phyloP scores from a whole-genome alignment of 441 rosid genomes.

The Theobroma grandiflorum region DNA sequence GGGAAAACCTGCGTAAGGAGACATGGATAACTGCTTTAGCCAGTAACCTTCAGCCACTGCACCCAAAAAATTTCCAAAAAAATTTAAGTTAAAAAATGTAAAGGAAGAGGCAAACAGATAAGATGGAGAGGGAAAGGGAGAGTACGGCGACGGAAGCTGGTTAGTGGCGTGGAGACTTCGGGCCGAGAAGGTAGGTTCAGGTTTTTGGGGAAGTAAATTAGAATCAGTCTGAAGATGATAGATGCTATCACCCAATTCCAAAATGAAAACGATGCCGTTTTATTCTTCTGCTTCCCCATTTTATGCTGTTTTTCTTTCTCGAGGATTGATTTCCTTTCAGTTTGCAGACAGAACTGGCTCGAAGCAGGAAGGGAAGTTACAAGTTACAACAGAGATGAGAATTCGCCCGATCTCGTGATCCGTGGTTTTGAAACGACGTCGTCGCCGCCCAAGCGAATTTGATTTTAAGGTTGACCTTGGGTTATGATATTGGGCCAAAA shows the following conservation, averaged over 20 bases:
- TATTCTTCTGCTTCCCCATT: conserved; percentile 41
- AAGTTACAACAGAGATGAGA: neutral
- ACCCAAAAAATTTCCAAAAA: neutral
- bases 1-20: conserved; percentile 58
- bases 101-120: conserved; percentile 7
- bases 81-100: conserved; percentile 4
- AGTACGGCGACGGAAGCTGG: conserved; percentile 95
- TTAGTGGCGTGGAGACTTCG: conserved; percentile 96
- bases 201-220: conserved; percentile 68
- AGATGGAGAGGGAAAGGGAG: conserved; percentile 23
- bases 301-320: neutral
- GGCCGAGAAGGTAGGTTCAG: conserved; percentile 89
- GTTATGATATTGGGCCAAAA: neutral
- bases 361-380: neutral
- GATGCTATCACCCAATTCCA: conserved; percentile 70
- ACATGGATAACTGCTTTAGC: conserved; percentile 67
- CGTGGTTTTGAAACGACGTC: neutral
- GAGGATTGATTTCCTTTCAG: neutral
- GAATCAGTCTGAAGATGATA: conserved; percentile 59
- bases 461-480: neutral
- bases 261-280: conserved; percentile 48
- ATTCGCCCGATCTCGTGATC: neutral
- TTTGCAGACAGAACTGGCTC: neutral
- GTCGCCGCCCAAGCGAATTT: neutral
- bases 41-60: conserved; percentile 76